Evolutionary conservation across 441 rosid species (phyloP), one percentile per base, ranked within the genome.

Genomic region (Corymbia citriodora): DNA sequence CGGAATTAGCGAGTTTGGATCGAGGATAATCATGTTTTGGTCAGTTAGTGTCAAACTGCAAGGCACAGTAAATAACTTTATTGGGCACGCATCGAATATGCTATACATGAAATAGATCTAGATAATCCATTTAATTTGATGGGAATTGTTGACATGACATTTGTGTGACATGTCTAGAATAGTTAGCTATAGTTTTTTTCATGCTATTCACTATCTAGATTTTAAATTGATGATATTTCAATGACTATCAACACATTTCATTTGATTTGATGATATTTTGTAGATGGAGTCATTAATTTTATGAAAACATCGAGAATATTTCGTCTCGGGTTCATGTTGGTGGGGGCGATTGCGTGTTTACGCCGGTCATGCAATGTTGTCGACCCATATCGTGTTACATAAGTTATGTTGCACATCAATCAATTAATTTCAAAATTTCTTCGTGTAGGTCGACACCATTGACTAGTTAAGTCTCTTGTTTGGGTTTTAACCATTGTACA

Each of bases 71-170:
- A 12, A 79, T 79, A 12, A 23, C 45, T 74, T 23, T 21, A 40
- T 11, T 1, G 5, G 2, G 7, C 21, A 13, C 17, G 7, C 7
- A n/a, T 8, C 27, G 25, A 79, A 21, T 23, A 7, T 74, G 45
- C 2, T 25, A 1, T 4, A 45, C n/a, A 23, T 8, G 10, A 45
- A 2, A 74, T 6, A 19, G 2, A 74, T 11, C 0, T 0, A 9
- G 6, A 36, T 19, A 19, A 36, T 72, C 1, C 25, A 1, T 9
- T 17, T 70, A 36, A 36, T 48, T 72, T 72, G 10, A 2, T 10
- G 13, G 49, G 17, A 21, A 45, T 79, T 79, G 17, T 12, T 13
- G 52, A 79, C 10, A 0, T 8, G 6, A 5, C 52, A 40, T 79
- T 19, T 79, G 5, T 1, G 8, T 13, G 18, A 1, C n/a, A 0